These are phyloP conservation scores for Fusarium tanahbumbuense DNA, from an alignment of 2,329 filamentous ascomycete species.

Conservation along the genomic window DNA sequence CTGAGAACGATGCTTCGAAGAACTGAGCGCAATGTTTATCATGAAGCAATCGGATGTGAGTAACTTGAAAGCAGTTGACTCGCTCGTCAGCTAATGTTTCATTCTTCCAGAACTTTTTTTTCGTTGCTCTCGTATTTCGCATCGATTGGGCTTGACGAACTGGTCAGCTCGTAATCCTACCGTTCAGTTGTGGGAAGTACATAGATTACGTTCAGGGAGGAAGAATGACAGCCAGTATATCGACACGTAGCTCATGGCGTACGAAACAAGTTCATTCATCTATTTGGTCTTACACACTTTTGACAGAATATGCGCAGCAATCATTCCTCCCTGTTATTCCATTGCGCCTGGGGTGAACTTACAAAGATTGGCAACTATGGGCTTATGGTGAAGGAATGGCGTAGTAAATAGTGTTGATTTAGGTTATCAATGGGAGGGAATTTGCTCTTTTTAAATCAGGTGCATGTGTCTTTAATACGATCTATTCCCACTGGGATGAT, in stretches of 20 bases:
- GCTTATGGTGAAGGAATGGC: too few relatives aligned
- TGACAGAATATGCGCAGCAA: background rate
- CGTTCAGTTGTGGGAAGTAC: background rate
- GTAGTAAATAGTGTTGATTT: background rate
- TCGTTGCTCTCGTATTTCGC: background rate
- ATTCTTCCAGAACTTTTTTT: background rate
- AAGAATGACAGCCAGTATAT: background rate
- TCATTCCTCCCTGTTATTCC: background rate
- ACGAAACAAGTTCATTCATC: background rate
- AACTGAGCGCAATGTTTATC: background rate
- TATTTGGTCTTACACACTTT: background rate
- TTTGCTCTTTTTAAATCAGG: background rate
- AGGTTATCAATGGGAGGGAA: background rate
- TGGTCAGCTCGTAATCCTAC: background rate
- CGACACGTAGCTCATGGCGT: background rate
- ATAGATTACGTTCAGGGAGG: background rate
- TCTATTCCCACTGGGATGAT: background rate
- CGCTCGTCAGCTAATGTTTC: background rate
- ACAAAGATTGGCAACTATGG: background rate
- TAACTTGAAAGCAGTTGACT: accelerated
- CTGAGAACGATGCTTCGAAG: background rate
- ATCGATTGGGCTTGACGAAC: background rate
- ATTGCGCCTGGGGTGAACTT: background rate
- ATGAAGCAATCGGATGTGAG: background rate
- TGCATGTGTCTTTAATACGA: background rate